Base-by-base conservation (phyloP, 2,329 filamentous ascomycete species). In the Neopestalotiopsis clavispora region DNA sequence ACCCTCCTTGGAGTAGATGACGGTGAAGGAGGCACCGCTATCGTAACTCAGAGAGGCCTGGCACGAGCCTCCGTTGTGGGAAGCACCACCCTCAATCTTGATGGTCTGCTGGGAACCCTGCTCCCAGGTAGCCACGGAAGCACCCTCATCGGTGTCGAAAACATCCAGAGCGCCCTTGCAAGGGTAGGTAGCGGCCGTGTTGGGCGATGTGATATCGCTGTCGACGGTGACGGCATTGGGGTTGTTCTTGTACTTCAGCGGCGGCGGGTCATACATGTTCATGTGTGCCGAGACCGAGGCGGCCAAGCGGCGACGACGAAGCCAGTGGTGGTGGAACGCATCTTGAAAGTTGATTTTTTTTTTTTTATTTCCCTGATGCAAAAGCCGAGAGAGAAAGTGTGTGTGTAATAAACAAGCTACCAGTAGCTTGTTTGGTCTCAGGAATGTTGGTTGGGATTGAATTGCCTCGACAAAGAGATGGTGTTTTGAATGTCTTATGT, bases 11-110 rank as follows among this genome's bases (percentile, higher is more conserved):
- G 75, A 78, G 73, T 78, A 77, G 76, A 79, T 77, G 70, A 94
- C 93, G 70, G 86, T 90, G 83, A 92, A 95, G 23, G 87, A 89
- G 68, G 84, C 80, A 61, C 92, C 92, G 71, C 88, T 84, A 81
- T 95, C 92, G 80, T 91, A 93, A 40, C 91, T 93, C 34, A 95
- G 83, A 2, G 90, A 89, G 61, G 93, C 84, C 81, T 96, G 93
- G 81, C 93, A 95, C 10, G 90, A 93, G 56, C 93, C 93, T 52
- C 93, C 92, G 49, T 84, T 83, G 81, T 94, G 92, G 5, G 79
- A 80, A 60, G 89, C 89, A 65, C 86, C 86, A 45, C 92, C 92
- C 69, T 80, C 81, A 67, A 95, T 82, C 69, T 85, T 87, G 80
- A 94, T 85, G 72, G 87, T 87, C 80, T 93, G 90, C 34, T 82